Evolutionary conservation across 352 stramenopile species (phyloP).

Genomic region (Bremia lactucae): DNA sequence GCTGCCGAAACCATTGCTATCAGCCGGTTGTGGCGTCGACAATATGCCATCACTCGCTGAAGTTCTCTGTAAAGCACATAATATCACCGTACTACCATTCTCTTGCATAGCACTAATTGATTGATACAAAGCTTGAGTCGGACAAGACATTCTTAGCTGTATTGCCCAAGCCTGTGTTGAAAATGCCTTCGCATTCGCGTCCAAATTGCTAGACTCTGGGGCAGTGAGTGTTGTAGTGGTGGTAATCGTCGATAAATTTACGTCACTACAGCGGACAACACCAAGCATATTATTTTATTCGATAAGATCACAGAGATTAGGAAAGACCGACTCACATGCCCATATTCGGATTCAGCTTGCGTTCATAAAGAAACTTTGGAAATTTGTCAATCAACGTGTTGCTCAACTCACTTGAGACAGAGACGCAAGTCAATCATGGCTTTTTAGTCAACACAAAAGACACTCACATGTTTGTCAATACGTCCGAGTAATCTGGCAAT

Average conservation of each 20-base stretch:
- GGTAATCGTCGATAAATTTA: slow-evolving; percentile 5
- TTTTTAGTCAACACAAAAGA: background rate
- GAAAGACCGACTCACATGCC: background rate
- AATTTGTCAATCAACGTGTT: background rate
- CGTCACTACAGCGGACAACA: background rate
- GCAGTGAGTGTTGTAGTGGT: background rate
- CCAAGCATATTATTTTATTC: background rate
- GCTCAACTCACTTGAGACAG: background rate
- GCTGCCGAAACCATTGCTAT: background rate
- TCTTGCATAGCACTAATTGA: background rate
- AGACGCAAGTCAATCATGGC: background rate
- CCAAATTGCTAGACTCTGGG: background rate
- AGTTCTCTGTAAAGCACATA: background rate
- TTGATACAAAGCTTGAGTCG: background rate
- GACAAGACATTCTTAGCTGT: background rate
- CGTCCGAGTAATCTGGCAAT: background rate
- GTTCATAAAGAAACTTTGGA: slow-evolving; percentile 1
- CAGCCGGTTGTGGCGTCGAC: background rate
- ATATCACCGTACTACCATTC: background rate
- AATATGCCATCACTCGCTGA: background rate
- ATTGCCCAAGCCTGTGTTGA: slow-evolving; percentile 4
- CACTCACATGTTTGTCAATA: background rate
- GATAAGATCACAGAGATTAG: background rate
- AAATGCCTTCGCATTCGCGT: slow-evolving; percentile 1
- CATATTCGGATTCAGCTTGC: background rate